phyloP scores from a whole-genome alignment of 345 rosid genomes.

The Rhodamnia argentea region DNA sequence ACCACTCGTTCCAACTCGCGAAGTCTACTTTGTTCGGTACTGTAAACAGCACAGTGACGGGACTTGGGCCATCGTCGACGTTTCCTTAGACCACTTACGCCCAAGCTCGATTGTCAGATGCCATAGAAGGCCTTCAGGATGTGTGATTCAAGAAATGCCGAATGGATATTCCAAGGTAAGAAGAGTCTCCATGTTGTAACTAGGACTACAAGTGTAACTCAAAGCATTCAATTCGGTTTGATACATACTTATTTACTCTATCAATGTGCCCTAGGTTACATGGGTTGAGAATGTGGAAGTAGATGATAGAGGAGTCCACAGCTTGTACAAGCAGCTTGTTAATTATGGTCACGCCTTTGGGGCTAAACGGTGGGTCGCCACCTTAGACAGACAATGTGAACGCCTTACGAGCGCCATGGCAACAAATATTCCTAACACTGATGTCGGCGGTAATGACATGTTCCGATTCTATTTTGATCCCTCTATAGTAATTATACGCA shows the following conservation, averaged over 20 bases:
- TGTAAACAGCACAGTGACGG: slow-evolving; percentile 71
- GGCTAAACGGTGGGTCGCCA: slow-evolving; percentile 85
- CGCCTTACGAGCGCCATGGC: slow-evolving; percentile 66
- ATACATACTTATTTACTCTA: not conserved
- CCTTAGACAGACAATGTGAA: slow-evolving; percentile 75
- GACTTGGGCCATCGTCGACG: slow-evolving; percentile 90
- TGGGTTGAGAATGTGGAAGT: slow-evolving; percentile 96
- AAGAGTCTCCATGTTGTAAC: not conserved
- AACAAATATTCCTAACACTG: slow-evolving; percentile 36
- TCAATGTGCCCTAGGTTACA: slow-evolving; percentile 39
- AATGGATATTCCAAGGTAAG: slow-evolving; percentile 75
- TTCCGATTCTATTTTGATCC: not conserved
- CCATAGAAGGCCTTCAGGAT: slow-evolving; percentile 85
- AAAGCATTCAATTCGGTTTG: not conserved
- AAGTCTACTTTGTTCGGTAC: slow-evolving; percentile 60
- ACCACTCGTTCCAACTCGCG: slow-evolving; percentile 75
- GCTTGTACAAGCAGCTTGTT: slow-evolving; percentile 51
- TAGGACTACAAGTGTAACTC: not conserved
- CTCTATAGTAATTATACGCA: not conserved
- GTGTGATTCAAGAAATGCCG: slow-evolving; percentile 67
- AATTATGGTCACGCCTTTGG: slow-evolving; percentile 68
- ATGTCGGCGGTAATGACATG: slow-evolving; percentile 32
- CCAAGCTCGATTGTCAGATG: slow-evolving; percentile 40
- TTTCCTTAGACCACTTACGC: slow-evolving; percentile 65
- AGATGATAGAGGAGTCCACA: slow-evolving; percentile 58